These are phyloP conservation scores for Scheffersomyces insectosa DNA, from an alignment of 1,139 yeast species.

Conservation along the genomic window DNA sequence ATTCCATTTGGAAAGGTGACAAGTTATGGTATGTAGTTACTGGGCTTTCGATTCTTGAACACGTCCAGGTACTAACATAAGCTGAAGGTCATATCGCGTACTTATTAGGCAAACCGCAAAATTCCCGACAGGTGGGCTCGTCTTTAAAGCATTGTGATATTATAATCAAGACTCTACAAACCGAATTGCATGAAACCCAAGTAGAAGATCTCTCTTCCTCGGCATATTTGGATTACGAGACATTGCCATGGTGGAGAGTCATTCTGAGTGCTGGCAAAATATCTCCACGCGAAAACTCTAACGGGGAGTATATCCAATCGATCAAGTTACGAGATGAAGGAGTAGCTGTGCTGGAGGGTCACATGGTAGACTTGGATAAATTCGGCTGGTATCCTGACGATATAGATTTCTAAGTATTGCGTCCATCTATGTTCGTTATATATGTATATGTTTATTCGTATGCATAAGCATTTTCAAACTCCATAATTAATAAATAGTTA, in stretches of 20 bases:
- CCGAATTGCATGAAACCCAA: constrained; percentile 14
- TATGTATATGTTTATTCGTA: not conserved
- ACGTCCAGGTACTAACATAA: constrained; percentile 8
- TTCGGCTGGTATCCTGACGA: constrained; percentile 75
- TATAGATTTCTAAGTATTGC: constrained; percentile 19
- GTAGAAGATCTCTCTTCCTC: constrained; percentile 10
- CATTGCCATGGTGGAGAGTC: constrained; percentile 84
- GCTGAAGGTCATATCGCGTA: constrained; percentile 63
- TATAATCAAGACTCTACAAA: constrained; percentile 25
- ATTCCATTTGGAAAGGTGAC: constrained; percentile 71
- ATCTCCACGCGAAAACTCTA: constrained; percentile 49
- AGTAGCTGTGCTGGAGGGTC: constrained; percentile 39
- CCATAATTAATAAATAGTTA: too few species aligned
- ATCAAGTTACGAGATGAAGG: constrained; percentile 50
- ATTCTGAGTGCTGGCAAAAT: constrained; percentile 62
- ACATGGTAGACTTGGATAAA: constrained; percentile 42
- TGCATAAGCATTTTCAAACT: not conserved
- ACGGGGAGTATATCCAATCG: constrained; percentile 50
- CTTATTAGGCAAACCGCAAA: constrained; percentile 59
- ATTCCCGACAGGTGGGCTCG: constrained; percentile 74
- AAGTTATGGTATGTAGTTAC: constrained; percentile 51
- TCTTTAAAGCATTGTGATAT: constrained; percentile 51
- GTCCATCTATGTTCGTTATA: not conserved
- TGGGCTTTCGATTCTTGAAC: constrained; percentile 1
- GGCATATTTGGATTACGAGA: constrained; percentile 21